Conservation (phyloP, 306 rosid species). For the Vicia faba region DNA sequence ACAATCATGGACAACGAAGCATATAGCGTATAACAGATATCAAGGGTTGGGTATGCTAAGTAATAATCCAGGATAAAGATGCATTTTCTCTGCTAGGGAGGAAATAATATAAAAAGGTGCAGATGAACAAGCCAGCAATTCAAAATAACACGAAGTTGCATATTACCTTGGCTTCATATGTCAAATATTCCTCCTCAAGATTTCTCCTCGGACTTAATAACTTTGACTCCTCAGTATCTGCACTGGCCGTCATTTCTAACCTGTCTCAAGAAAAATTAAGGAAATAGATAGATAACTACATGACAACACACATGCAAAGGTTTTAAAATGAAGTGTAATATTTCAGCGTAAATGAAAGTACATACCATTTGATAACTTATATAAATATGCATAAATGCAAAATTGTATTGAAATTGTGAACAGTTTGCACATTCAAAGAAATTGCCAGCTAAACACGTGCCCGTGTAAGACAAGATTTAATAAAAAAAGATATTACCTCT, state of each 20-base stretch:
- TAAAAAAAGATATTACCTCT: conserved; percentile 56
- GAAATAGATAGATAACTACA: conserved; percentile 26
- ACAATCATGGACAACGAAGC: conserved; percentile 29
- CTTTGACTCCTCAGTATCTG: conserved; percentile 61
- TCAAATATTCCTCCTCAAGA: conserved; percentile 94
- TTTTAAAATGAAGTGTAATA: conserved; percentile 22
- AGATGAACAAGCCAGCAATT: conserved; percentile 25
- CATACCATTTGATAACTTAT: conserved; percentile 13
- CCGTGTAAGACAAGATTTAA: neutral
- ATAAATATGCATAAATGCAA: neutral
- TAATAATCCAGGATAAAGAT: neutral
- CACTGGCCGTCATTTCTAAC: conserved; percentile 45
- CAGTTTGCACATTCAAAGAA: conserved; percentile 24
- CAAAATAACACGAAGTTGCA: conserved; percentile 16
- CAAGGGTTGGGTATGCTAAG: conserved; percentile 22
- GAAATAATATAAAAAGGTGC: conserved; percentile 5
- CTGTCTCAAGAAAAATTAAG: conserved; percentile 53
- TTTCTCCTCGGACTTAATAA: conserved; percentile 67
- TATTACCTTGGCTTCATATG: conserved; percentile 78
- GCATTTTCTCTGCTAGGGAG: conserved; percentile 8
- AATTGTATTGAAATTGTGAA: neutral
- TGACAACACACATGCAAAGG: neutral
- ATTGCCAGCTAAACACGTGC: conserved; percentile 11
- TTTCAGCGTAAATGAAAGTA: conserved; percentile 7
- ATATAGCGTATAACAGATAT: conserved; percentile 21